Percentiles rank a stretch among this genome's conserved stretches.
Evolutionary conservation across 2,329 filamentous ascomycete species (phyloP).

Genomic region (Ophiosphaerella korrae): DNA sequence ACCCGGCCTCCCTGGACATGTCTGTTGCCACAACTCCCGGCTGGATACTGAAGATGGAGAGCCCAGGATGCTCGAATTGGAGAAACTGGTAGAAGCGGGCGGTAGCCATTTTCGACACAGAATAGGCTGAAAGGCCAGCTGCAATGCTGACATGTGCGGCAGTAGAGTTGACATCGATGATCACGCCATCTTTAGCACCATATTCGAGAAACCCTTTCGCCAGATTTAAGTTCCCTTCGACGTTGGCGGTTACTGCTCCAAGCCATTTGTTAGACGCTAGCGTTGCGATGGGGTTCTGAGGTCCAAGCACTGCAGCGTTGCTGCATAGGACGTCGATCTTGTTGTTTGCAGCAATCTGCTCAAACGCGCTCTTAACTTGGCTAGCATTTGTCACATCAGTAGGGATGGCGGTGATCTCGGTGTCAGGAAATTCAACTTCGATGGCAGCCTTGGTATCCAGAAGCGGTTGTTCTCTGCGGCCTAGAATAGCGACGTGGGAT

Average conservation of each 20-base stretch:
- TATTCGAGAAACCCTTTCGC: conserved; percentile 28
- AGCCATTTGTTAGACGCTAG: conserved; percentile 14
- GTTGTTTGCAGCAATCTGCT: conserved; percentile 7
- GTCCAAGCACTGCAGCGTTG: conserved; percentile 24
- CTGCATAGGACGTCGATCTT: conserved; percentile 29
- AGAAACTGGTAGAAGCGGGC: conserved; percentile 47
- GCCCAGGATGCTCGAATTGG: conserved; percentile 42
- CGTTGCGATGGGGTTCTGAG: conserved; percentile 4
- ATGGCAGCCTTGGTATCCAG: conserved; percentile 45
- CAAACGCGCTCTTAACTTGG: conserved; percentile 26
- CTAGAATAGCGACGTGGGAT: conserved; percentile 51
- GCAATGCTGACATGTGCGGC: conserved; percentile 22
- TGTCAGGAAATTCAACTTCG: conserved; percentile 14
- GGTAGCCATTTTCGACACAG: conserved; percentile 43
- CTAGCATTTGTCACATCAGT: conserved; percentile 22
- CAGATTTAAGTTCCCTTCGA: conserved; percentile 21
- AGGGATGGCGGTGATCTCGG: conserved; percentile 14
- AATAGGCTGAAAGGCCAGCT: conserved; percentile 34
- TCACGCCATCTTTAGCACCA: conserved; percentile 20
- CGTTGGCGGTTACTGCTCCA: conserved; percentile 16
- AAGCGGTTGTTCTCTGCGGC: conserved; percentile 44
- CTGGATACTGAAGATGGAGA: conserved; percentile 49
- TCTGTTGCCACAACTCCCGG: conserved; percentile 51
- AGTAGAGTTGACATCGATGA: conserved; percentile 25
- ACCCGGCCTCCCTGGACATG: conserved; percentile 31